phyloP scores from a whole-genome alignment of 768 basidiomycete species.

The Leccinum longicurvipes region DNA sequence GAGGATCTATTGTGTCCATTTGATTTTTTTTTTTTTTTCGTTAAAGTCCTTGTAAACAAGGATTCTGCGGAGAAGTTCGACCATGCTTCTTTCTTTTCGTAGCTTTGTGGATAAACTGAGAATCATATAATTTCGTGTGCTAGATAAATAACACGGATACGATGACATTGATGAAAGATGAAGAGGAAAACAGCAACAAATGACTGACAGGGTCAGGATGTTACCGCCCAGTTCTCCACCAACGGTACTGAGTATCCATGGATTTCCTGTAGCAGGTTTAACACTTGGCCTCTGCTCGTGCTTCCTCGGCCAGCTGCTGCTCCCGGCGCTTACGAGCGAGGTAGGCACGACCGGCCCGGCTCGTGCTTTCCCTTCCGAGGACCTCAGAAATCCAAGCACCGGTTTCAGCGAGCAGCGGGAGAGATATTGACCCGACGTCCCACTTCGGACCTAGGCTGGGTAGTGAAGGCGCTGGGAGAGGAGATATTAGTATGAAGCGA shows the following conservation, averaged over 20 bases:
- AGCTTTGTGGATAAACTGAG: neutral
- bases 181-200: neutral
- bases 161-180: neutral
- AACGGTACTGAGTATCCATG: neutral
- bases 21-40: too few species aligned
- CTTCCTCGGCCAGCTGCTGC: slow-evolving; percentile 18
- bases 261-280: neutral
- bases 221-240: neutral
- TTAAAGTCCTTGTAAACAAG: too few species aligned
- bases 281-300: slow-evolving; percentile 4
- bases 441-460: slow-evolving; percentile 16
- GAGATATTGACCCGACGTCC: slow-evolving; percentile 44
- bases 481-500: neutral
- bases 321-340: slow-evolving; percentile 48
- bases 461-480: neutral
- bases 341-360: slow-evolving; percentile 73
- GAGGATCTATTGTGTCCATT: too few species aligned
- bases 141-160: neutral
- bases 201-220: neutral
- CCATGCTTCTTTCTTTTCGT: neutral
- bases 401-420: slow-evolving; percentile 67
- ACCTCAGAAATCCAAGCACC: slow-evolving; percentile 80
- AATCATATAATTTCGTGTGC: neutral
- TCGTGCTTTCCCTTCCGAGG: slow-evolving; percentile 66
- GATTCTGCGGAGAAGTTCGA: too few species aligned